Evolutionary conservation across 2,329 filamentous ascomycete species (phyloP), one percentile per base, ranked within the genome.

Genomic region (Aureobasidium lini): DNA sequence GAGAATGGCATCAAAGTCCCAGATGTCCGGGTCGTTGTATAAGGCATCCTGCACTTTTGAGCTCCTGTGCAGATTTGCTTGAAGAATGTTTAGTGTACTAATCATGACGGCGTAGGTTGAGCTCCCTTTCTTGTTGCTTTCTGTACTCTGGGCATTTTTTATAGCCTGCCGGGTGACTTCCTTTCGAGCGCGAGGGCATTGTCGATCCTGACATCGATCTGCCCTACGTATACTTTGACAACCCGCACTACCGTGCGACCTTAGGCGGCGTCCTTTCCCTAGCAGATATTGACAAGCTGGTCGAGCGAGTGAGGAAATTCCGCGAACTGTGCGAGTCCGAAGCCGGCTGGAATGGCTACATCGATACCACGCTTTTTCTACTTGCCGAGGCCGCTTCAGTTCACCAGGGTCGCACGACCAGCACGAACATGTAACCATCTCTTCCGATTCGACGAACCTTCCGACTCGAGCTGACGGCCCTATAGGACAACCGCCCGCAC

Each of bases 161-260:
- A 23, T 57, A 43, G 28, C 15, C 37, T 43, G 23, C 53, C 34
- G 23, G 5, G 39, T 57, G 39, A n/a, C n/a, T 43, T 29, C 28
- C 53, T 43, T 57, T 57, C n/a, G 40, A 36, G 52, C 52, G 52
- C 52, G 40, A 57, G 39, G 52, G 42, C 52, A 57, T 57, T 57
- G 52, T 57, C 52, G 40, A 57, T 36, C 39, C 52, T 46, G n/a
- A 57, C 39, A 46, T 57, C 29, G 40, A 57, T 57, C 52, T 57
- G 46, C 52, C 52, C 52, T 57, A 57, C 40, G 52, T 57, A 37
- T 57, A 46, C 40, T 57, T 46, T 37, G 40, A 57, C 40, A 37
- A 44, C 39, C 34, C 52, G 40, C 52, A 46, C 52, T 57, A 57
- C 52, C 52, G 52, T 46, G 52, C 52, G 39, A 46, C 52, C 40